phyloP scores from a whole-genome alignment of 805 yeast genomes.

The Ogataea pignaliae region DNA sequence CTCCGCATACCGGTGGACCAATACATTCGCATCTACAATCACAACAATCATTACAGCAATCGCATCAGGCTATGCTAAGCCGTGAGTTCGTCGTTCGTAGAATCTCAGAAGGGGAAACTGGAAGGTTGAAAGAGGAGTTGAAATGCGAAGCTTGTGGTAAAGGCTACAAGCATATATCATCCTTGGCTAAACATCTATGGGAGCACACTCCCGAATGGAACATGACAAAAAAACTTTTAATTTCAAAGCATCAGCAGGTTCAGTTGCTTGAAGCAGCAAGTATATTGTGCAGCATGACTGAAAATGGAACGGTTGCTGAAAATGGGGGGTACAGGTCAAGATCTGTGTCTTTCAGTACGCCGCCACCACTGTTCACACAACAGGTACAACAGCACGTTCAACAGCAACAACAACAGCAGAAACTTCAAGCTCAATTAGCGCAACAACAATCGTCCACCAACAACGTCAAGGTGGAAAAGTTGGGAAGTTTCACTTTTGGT shows the following conservation, averaged over 20 bases:
- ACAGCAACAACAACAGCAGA: constrained; percentile 3
- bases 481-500: too few relatives aligned
- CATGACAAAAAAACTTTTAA: constrained; percentile 71
- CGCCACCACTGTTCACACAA: constrained; percentile 13
- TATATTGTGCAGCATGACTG: constrained; percentile 72
- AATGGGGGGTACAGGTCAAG: constrained; percentile 13
- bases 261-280: constrained; percentile 77
- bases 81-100: constrained; percentile 77
- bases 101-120: constrained; percentile 82
- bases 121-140: constrained; percentile 76
- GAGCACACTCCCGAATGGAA: constrained; percentile 96
- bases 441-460: neutral
- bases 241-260: constrained; percentile 86
- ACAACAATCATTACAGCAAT: constrained; percentile 2
- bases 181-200: constrained; percentile 88
- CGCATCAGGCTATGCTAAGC: constrained; percentile 38
- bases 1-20: constrained; percentile 24
- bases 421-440: neutral
- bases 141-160: constrained; percentile 90
- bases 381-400: constrained; percentile 7
- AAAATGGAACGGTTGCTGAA: constrained; percentile 21
- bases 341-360: constrained; percentile 16
- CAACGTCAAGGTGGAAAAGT: too few relatives aligned
- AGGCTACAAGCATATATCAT: constrained; percentile 83
- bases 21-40: constrained; percentile 19